phyloP scores from a whole-genome alignment of 495 filamentous ascomycete species.

The Massariosphaeria phaeospora region DNA sequence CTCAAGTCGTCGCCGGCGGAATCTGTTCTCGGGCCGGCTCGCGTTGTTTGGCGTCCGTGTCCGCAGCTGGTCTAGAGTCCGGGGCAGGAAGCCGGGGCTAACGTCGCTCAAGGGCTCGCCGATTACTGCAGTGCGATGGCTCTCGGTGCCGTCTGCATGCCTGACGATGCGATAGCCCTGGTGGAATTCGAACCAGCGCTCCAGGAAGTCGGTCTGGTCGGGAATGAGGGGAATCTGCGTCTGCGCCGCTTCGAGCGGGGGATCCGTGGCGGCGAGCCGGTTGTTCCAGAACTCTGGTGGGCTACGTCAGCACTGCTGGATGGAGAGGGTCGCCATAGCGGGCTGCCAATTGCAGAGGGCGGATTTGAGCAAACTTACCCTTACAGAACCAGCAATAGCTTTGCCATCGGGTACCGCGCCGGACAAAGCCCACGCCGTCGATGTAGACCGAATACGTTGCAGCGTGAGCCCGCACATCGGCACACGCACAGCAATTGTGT shows the following conservation, averaged over 20 bases:
- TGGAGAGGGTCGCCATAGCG: too few relatives aligned
- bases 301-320: conserved; percentile 12
- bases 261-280: conserved; percentile 35
- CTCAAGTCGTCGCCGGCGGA: not conserved
- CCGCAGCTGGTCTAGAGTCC: conserved; percentile 40
- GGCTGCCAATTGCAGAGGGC: not conserved
- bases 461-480: conserved; percentile 41
- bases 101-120: conserved; percentile 43
- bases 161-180: conserved; percentile 40
- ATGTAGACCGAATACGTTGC: conserved; percentile 41
- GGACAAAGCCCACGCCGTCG: conserved; percentile 45
- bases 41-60: conserved; percentile 22
- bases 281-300: conserved; percentile 44
- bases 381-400: conserved; percentile 48
- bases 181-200: conserved; percentile 45
- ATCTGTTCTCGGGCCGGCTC: conserved; percentile 16
- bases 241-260: conserved; percentile 30
- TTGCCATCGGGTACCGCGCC: conserved; percentile 44
- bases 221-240: conserved; percentile 42
- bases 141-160: conserved; percentile 38
- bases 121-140: conserved; percentile 39
- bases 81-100: conserved; percentile 41
- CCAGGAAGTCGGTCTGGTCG: conserved; percentile 42
- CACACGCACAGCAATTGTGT: conserved; percentile 44
- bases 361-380: conserved; percentile 22